Base-by-base conservation (phyloP, 1,139 yeast species). In the Yamadazyma blattariae region DNA sequence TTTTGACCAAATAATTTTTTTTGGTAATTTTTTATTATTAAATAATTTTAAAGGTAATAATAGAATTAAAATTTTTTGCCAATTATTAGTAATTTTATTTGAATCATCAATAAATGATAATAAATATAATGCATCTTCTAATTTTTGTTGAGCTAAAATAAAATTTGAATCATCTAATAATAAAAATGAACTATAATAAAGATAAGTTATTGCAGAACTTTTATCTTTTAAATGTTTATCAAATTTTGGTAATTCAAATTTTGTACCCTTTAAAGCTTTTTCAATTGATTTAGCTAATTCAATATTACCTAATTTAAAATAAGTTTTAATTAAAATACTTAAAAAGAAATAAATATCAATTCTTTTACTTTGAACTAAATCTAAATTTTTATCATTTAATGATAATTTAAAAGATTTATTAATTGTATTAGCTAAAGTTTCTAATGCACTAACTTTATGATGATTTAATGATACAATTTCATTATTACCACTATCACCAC, bases 281-380 rank as follows among this genome's bases (percentile, higher is more conserved):
- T 87, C 79, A 38, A 88, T 72, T 36, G 88, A 84, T 47, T 81
- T 82, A 13, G 95, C 94, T 51, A 89, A 72, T 42, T 89, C 88
- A 32, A 77, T 66, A 48, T 85, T 86, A 37, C 76, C 72, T 49
- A 89, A 66, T 48, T 69, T 67, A 61, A 85, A 81, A 61, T 89
- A 90, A 13, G 84, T 70, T 47, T 77, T 77, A 52, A 90, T 78
- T 41, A 90, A 73, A 41, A 81, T 72, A 25, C 84, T 82, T 27
- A 88, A 77, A 54, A 89, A 83, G 55, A 74, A 81, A 54, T 84
- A 87, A 18, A 86, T 81, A 35, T 84, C 88, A 46, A 66, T 62
- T 45, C 82, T 70, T 49, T 86, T 84, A 38, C 82, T 74, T 21
- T 51, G 50, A 1, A 40, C 45, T 26, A 64, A 41, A 31, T 77